phyloP scores from a whole-genome alignment of 306 rosid genomes.

The Quercus gilva region DNA sequence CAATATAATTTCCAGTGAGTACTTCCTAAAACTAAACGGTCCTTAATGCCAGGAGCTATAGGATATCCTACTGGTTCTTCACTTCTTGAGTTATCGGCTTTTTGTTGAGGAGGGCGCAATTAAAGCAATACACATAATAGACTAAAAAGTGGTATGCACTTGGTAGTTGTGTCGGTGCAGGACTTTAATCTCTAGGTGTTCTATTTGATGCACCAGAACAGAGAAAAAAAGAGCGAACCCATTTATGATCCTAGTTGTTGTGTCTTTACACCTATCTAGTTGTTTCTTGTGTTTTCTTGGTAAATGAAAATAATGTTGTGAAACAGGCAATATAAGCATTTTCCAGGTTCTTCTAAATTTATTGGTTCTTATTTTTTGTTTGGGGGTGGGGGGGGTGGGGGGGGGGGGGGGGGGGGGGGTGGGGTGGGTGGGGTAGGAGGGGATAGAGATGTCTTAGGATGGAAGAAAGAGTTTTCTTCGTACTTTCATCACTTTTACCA shows the following conservation, averaged over 20 bases:
- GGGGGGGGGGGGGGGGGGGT: too few relatives aligned
- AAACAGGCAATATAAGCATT: too few relatives aligned
- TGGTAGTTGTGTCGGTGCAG: neutral
- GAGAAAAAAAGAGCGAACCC: neutral
- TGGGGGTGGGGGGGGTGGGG: too few relatives aligned
- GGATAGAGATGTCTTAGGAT: neutral
- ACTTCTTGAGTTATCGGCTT: neutral
- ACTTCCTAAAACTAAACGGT: slow-evolving; percentile 1
- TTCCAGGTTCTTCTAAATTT: too few relatives aligned
- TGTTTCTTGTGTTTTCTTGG: neutral
- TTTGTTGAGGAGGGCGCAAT: neutral
- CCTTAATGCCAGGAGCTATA: neutral
- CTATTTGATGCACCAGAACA: neutral
- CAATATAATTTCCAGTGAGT: slow-evolving; percentile 67
- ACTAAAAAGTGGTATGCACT: neutral
- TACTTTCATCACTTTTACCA: neutral
- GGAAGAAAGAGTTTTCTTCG: neutral
- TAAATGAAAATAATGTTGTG: neutral
- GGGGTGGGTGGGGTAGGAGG: too few relatives aligned
- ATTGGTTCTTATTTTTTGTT: too few relatives aligned
- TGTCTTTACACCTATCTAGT: neutral
- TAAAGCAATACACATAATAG: neutral
- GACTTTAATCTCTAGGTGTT: neutral
- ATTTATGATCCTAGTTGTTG: neutral
- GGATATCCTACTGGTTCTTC: neutral